Percentiles rank a stretch among this genome's conserved stretches.
These are phyloP conservation scores for Trichosanthes truncata DNA, from an alignment of 306 rosid species.

Conservation along the genomic window DNA sequence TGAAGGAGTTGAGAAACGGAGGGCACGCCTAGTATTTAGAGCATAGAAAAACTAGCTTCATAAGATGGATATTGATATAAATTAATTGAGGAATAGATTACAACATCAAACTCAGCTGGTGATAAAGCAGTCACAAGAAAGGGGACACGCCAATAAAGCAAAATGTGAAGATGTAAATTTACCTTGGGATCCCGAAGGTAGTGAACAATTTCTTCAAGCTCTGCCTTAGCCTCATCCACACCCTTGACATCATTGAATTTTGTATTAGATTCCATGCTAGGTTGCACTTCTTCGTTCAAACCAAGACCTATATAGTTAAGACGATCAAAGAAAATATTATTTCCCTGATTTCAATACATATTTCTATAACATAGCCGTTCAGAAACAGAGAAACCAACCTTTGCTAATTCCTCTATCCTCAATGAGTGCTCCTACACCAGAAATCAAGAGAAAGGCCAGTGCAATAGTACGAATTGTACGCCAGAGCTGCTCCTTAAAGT, in stretches of 20 bases:
- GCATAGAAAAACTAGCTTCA: background rate
- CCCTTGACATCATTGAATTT: constrained; percentile 80
- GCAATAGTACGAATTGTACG: constrained; percentile 53
- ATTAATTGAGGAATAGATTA: background rate
- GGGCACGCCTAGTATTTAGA: background rate
- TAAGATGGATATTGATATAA: background rate
- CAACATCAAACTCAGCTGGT: background rate
- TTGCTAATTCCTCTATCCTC: constrained; percentile 71
- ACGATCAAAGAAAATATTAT: constrained; percentile 11
- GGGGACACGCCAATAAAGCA: background rate
- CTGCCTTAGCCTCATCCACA: constrained; percentile 87
- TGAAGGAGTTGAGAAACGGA: background rate
- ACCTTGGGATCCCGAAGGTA: constrained; percentile 93
- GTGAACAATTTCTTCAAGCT: constrained; percentile 85
- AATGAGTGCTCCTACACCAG: constrained; percentile 68
- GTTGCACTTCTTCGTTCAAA: constrained; percentile 56
- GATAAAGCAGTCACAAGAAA: background rate
- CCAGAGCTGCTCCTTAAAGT: constrained; percentile 72
- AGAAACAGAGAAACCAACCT: constrained; percentile 41
- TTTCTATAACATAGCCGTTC: background rate
- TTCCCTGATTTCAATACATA: background rate
- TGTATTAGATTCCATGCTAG: constrained; percentile 64
- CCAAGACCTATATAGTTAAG: constrained; percentile 43
- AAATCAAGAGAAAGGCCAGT: constrained; percentile 50
- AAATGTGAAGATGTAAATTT: background rate